Evolutionary conservation across 768 basidiomycete genomes (phyloP).

Genomic region (Astraeus odoratus): DNA sequence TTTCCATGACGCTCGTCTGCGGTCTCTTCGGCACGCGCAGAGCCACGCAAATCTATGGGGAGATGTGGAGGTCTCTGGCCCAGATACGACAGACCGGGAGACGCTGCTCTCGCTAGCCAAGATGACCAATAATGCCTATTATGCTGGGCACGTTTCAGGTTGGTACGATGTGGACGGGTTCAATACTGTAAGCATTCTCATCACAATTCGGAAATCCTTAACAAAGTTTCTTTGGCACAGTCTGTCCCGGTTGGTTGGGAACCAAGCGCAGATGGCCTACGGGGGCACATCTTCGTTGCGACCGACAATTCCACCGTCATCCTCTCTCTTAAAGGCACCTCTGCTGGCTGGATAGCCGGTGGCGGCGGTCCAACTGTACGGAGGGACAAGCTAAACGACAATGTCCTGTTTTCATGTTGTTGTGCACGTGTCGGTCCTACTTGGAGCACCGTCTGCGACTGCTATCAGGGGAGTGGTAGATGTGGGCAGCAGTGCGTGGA

Average conservation of each 20-base stretch:
- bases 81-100: conserved; percentile 65
- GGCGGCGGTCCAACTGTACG: conserved; percentile 75
- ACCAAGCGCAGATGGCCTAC: conserved; percentile 79
- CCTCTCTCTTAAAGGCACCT: conserved; percentile 91
- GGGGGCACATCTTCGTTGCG: conserved; percentile 88
- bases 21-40: conserved; percentile 33
- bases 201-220: neutral
- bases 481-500: conserved; percentile 84
- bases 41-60: conserved; percentile 51
- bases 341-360: conserved; percentile 57
- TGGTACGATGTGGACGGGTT: conserved; percentile 76
- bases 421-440: conserved; percentile 93
- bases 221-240: conserved; percentile 25
- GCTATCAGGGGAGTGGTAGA: conserved; percentile 65
- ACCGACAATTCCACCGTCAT: conserved; percentile 81
- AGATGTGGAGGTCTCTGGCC: conserved; percentile 53
- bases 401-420: conserved; percentile 93
- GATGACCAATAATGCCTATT: conserved; percentile 87
- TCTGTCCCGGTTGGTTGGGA: conserved; percentile 84
- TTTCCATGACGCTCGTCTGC: conserved; percentile 28
- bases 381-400: conserved; percentile 94
- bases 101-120: conserved; percentile 74
- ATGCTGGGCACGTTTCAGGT: conserved; percentile 36
- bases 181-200: conserved; percentile 41
- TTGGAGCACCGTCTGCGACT: conserved; percentile 90